These are phyloP conservation scores for Flueggea neowawraea DNA, from an alignment of 441 rosid genomes.

Conservation along the genomic window DNA sequence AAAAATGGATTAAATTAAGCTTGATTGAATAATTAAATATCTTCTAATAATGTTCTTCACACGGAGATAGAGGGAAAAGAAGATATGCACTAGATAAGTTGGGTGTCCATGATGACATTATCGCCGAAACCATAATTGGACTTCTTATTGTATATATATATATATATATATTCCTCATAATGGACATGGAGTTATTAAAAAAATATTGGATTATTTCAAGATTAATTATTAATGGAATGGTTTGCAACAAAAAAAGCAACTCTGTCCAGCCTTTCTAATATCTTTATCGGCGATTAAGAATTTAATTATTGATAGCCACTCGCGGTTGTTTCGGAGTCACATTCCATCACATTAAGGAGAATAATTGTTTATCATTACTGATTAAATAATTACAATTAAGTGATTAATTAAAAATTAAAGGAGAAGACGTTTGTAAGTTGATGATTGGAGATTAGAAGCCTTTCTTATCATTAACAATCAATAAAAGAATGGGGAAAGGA, in stretches of 20 bases:
- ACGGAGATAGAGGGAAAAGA: too few species aligned
- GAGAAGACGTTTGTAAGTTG: slow-evolving; percentile 12
- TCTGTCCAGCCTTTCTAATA: slow-evolving; percentile 3
- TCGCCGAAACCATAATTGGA: too few species aligned
- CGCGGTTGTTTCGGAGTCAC: slow-evolving; percentile 15
- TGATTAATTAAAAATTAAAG: slow-evolving; percentile 5
- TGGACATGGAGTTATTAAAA: slow-evolving; percentile 10
- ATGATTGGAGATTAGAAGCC: slow-evolving; percentile 10
- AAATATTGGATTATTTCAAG: not conserved
- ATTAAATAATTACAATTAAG: not conserved
- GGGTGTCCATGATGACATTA: too few species aligned
- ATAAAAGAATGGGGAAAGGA: not conserved
- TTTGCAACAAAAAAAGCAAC: slow-evolving; percentile 15
- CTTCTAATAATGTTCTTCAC: too few species aligned
- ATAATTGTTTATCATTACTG: not conserved
- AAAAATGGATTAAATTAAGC: too few species aligned
- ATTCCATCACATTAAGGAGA: slow-evolving; percentile 23
- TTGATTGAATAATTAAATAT: too few species aligned
- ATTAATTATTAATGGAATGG: slow-evolving; percentile 1
- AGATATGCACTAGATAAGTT: too few species aligned
- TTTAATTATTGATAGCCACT: slow-evolving; percentile 13
- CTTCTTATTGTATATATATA: too few species aligned
- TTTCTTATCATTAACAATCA: not conserved
- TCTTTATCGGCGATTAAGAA: not conserved
- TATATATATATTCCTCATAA: not conserved